Percentiles rank a stretch among this genome's conserved stretches.
Evolutionary conservation across 1,284 basidiomycete species (phyloP).

Genomic region (Exobasidium rhododendri): DNA sequence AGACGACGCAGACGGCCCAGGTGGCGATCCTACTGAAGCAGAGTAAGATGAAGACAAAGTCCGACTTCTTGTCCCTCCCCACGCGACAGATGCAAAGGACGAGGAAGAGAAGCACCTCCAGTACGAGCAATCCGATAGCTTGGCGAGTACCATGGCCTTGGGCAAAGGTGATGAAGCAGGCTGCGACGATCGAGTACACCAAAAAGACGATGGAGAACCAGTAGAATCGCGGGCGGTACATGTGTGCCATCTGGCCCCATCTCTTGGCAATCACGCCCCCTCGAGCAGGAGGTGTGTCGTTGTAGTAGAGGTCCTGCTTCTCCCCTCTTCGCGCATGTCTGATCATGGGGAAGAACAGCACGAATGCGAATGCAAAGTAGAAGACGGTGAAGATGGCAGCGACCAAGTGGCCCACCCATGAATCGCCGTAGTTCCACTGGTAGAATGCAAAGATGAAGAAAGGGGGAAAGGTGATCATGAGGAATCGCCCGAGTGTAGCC

Average conservation of each 20-base stretch:
- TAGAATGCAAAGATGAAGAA: slow-evolving; percentile 47
- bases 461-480: slow-evolving; percentile 22
- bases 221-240: slow-evolving; percentile 38
- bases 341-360: slow-evolving; percentile 34
- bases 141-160: slow-evolving; percentile 44
- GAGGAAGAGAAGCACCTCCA: slow-evolving; percentile 45
- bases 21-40: slow-evolving; percentile 39
- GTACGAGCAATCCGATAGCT: slow-evolving; percentile 42
- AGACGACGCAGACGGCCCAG: slow-evolving; percentile 45
- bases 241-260: slow-evolving; percentile 44
- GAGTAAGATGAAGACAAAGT: slow-evolving; percentile 47
- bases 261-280: slow-evolving; percentile 19
- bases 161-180: slow-evolving; percentile 46
- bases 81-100: slow-evolving; percentile 42
- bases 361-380: slow-evolving; percentile 25
- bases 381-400: slow-evolving; percentile 36
- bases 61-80: slow-evolving; percentile 39
- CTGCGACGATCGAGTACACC: slow-evolving; percentile 38
- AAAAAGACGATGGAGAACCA: slow-evolving; percentile 43
- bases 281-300: slow-evolving; percentile 24
- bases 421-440: slow-evolving; percentile 44
- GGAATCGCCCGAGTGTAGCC: slow-evolving; percentile 6
- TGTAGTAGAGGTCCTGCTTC: slow-evolving; percentile 34
- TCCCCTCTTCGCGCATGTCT: slow-evolving; percentile 21
- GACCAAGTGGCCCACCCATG: slow-evolving; percentile 46